Evolutionary conservation across 2,329 filamentous ascomycete species (phyloP), one percentile per base, ranked within the genome.

Genomic region (Exophiala lecanii-corni): DNA sequence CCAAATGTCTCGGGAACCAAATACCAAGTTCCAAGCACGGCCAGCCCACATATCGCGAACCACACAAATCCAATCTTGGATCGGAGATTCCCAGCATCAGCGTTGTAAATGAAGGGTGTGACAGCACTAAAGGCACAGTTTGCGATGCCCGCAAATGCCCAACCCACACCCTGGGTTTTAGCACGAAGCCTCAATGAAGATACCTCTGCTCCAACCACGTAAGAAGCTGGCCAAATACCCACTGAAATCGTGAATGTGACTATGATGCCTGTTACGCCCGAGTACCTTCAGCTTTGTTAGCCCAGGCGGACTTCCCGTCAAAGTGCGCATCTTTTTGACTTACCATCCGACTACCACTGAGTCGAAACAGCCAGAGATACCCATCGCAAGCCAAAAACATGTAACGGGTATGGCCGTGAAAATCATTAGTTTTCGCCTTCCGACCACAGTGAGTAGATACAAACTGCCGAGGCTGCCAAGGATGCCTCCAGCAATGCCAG

Each of bases 341-440:
- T 61, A 68, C 68, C 68, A 73, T 9, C 62, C 55, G 3, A 65
- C 62, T n/a, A 62, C 57, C 2, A 46, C 57, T 9, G 65, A 61
- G 1, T 61, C 47, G 47, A 65, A 71, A 48, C 64, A 70, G 2
- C 71, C 71, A 0, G 66, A 62, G n/a, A 75, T 62, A 2, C 72
- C 72, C 58, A 73, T 68, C 0, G 57, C 59, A 5, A 64, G 53
- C 70, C 71, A 75, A 1, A 73, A 45, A 1, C 63, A 34, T 0
- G 59, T 53, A 1, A 63, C 50, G 5, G 62, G 44, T 0, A 41
- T 39, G 3, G 72, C 50, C 0, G 65, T 67, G 2, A 37, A 32
- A 2, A 70, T 17, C 12, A 64, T 61, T 5, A 73, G 57, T 4
- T 43, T 55, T 10, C 71, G 59, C 2, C 71, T 60, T 1, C 65